Evolutionary conservation across 2,329 filamentous ascomycete species (phyloP).

Genomic region (Scedosporium aurantiacum): DNA sequence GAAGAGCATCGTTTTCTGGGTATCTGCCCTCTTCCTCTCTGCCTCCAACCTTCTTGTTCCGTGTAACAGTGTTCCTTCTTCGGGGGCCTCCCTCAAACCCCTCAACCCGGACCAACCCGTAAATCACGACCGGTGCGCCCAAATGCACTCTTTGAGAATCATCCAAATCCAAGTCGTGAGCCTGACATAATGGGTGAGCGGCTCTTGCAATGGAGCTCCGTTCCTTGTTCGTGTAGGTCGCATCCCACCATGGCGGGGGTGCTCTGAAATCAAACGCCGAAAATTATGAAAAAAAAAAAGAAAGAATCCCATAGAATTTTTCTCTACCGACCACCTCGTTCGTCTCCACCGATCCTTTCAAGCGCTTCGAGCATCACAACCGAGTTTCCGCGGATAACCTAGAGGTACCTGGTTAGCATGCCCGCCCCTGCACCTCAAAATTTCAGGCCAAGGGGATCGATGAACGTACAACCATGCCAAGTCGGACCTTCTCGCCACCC

Average conservation of each 20-base stretch:
- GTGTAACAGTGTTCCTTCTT: neutral
- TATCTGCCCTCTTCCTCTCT: neutral
- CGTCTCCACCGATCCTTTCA: conserved; percentile 54
- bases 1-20: neutral
- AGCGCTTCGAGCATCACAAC: conserved; percentile 94
- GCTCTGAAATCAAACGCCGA: neutral
- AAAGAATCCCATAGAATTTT: neutral
- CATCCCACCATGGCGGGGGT: neutral
- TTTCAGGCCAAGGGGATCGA: neutral
- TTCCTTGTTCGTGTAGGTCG: neutral
- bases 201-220: neutral
- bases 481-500: conserved; percentile 75
- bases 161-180: neutral
- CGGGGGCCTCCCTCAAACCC: neutral
- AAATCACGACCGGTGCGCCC: neutral
- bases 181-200: neutral
- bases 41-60: neutral
- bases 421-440: too few relatives aligned
- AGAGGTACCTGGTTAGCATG: neutral
- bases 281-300: neutral
- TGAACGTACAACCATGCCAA: conserved; percentile 79
- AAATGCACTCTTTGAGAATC: neutral
- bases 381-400: conserved; percentile 95
- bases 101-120: neutral
- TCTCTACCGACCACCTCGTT: conserved; percentile 21